Conservation (phyloP, 2,329 filamentous ascomycete genomes). For the Microdochium bolleyi region DNA sequence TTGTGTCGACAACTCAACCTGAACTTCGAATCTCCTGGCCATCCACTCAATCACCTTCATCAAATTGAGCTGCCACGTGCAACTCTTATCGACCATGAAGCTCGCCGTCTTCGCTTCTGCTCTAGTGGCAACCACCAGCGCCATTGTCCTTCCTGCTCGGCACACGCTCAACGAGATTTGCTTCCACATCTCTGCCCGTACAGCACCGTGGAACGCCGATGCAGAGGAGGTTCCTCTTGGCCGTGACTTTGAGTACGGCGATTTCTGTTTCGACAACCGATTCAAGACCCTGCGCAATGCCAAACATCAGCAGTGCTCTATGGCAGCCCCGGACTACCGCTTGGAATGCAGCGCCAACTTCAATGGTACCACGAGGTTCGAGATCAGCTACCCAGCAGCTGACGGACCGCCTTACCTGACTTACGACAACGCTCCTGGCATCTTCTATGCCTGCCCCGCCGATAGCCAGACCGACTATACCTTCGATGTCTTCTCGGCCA, state of each 20-base stretch:
- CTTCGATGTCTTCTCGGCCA: constrained; percentile 15
- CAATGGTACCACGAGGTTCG: constrained; percentile 14
- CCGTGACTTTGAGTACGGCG: not conserved
- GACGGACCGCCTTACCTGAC: constrained; percentile 13
- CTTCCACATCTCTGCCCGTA: not conserved
- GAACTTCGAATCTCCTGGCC: not conserved
- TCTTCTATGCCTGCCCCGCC: constrained; percentile 17
- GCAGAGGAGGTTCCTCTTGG: not conserved
- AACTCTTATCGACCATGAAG: not conserved
- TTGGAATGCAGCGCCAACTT: constrained; percentile 17
- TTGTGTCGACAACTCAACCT: not conserved
- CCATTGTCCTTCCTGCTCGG: not conserved
- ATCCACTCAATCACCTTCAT: not conserved
- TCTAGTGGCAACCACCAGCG: not conserved
- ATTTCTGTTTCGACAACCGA: not conserved
- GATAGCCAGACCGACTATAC: constrained; percentile 6
- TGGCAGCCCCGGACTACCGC: constrained; percentile 5
- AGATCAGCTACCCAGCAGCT: constrained; percentile 5
- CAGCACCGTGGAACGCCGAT: not conserved
- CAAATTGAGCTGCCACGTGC: not conserved
- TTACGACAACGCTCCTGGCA: constrained; percentile 12
- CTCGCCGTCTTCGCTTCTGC: not conserved
- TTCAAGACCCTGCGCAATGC: not conserved
- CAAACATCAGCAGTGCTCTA: not conserved
- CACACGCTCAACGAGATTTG: not conserved